Percentiles rank a stretch among this genome's conserved stretches.
Conservation (phyloP, 495 filamentous ascomycete species). For the Neurospora sp. region DNA sequence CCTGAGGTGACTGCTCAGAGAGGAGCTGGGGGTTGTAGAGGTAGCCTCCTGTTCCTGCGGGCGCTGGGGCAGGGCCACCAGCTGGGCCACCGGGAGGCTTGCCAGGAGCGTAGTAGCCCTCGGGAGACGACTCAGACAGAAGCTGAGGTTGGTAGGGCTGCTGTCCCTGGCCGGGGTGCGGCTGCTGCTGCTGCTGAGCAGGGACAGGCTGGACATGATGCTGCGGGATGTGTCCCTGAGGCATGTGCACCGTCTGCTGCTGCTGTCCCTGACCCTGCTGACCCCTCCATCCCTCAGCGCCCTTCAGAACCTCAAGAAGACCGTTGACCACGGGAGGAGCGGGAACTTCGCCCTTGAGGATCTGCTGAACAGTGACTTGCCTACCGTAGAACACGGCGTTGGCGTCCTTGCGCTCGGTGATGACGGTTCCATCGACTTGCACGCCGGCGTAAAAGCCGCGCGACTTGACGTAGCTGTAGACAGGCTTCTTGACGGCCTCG, state of each 20-base stretch:
- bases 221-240: not conserved
- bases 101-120: not conserved
- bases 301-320: constrained; percentile 18
- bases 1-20: not conserved
- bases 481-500: constrained; percentile 36
- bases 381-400: constrained; percentile 69
- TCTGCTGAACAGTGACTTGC: constrained; percentile 50
- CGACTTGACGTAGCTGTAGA: constrained; percentile 76
- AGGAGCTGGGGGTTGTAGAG: not conserved
- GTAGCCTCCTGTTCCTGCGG: not conserved
- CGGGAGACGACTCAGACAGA: not conserved
- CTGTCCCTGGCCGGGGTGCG: not conserved
- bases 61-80: not conserved
- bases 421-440: constrained; percentile 66
- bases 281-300: constrained; percentile 17
- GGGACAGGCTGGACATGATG: not conserved
- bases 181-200: not conserved
- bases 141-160: not conserved
- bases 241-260: not conserved
- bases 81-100: not conserved
- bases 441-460: constrained; percentile 70
- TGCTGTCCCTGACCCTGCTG: constrained; percentile 3
- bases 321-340: constrained; percentile 10
- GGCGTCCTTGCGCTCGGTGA: constrained; percentile 71
- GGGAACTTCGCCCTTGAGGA: constrained; percentile 54